These are phyloP conservation scores for Escallonia herrerae DNA, from an alignment of 129 eudicot genomes.

Conservation along the genomic window DNA sequence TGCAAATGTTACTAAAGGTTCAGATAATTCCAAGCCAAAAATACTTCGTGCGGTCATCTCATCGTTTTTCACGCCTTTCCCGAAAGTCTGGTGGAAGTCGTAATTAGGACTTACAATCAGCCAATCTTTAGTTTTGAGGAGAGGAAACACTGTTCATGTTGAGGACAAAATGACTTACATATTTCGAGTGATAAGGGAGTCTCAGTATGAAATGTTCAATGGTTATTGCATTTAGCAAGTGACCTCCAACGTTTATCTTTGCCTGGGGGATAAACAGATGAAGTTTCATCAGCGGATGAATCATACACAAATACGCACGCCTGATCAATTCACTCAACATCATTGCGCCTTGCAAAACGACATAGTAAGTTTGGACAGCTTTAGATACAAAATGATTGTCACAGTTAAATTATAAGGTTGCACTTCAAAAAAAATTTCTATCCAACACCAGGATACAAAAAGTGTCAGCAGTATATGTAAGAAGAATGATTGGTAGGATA, in stretches of 20 bases:
- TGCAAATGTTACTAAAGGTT: slow-evolving; percentile 81
- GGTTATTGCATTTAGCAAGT: slow-evolving; percentile 62
- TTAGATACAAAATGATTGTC: background rate
- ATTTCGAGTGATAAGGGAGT: slow-evolving; percentile 66
- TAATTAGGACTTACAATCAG: slow-evolving; percentile 9
- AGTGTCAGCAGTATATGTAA: background rate
- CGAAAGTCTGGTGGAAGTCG: slow-evolving; percentile 35
- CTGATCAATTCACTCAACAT: too few species aligned
- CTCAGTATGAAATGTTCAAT: slow-evolving; percentile 80
- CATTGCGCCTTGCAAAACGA: background rate
- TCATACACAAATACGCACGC: too few species aligned
- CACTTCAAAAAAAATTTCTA: too few species aligned
- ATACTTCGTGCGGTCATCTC: slow-evolving; percentile 48
- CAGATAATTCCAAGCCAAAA: slow-evolving; percentile 73
- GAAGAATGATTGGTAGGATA: background rate
- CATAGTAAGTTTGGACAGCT: background rate
- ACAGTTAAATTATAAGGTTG: background rate
- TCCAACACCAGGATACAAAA: background rate
- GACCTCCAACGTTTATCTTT: slow-evolving; percentile 71
- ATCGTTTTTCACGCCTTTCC: slow-evolving; percentile 46
- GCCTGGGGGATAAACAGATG: slow-evolving; percentile 41
- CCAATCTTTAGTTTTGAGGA: slow-evolving; percentile 1
- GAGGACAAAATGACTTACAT: slow-evolving; percentile 33
- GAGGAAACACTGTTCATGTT: background rate
- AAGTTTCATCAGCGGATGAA: background rate